These are phyloP conservation scores for Fennellomyces sp. DNA, from an alignment of 371 early-diverging fungal genomes.

Conservation along the genomic window DNA sequence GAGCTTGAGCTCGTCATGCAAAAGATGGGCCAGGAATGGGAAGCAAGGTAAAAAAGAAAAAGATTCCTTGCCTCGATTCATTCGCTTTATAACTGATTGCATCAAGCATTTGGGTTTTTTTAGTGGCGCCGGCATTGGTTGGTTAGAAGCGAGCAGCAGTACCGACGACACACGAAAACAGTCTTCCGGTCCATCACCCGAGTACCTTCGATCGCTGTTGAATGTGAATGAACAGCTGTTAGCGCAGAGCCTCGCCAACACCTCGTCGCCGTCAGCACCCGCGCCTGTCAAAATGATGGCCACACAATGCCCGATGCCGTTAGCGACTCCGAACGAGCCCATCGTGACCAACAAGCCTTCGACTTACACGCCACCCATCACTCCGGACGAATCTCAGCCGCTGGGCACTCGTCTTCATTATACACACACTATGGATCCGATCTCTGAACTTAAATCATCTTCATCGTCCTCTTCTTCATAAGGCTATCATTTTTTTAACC, in stretches of 20 bases:
- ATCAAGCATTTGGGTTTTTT: not conserved
- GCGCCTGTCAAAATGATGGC: not conserved
- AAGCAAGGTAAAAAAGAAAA: constrained; percentile 57
- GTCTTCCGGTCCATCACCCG: constrained; percentile 33
- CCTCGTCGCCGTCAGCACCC: not conserved
- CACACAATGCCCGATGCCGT: not conserved
- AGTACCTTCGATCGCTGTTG: constrained; percentile 37
- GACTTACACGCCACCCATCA: constrained; percentile 11
- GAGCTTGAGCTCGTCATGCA: constrained; percentile 47
- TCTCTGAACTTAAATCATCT: not conserved
- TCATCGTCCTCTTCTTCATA: not conserved
- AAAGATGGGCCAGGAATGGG: constrained; percentile 55
- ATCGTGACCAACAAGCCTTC: not conserved
- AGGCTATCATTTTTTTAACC: not conserved
- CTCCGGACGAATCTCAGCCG: constrained; percentile 15
- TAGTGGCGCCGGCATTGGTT: constrained; percentile 55
- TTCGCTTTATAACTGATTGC: too few species aligned
- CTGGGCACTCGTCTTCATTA: not conserved
- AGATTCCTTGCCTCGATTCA: too few species aligned
- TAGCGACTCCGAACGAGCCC: not conserved
- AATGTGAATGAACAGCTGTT: constrained; percentile 42
- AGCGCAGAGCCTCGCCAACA: constrained; percentile 29
- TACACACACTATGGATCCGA: not conserved
- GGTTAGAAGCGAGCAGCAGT: constrained; percentile 45
- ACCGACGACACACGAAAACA: constrained; percentile 18